Evolutionary conservation across 2,329 filamentous ascomycete species (phyloP).

Genomic region (Aspergillus chevalieri): DNA sequence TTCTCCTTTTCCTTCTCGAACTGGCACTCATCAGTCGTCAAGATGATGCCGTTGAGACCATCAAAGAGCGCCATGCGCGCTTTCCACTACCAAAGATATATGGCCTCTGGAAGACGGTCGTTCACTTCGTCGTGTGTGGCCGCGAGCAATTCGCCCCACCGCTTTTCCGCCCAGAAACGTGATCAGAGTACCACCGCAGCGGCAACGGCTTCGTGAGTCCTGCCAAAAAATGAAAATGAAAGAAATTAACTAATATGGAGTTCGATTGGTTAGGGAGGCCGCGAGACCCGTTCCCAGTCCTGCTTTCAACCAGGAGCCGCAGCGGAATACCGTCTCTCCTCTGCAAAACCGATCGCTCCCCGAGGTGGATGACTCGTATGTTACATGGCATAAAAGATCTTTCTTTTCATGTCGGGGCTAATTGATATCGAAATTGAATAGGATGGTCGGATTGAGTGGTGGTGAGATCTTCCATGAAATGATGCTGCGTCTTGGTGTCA

Average conservation of each 20-base stretch:
- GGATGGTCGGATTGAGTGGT: slow-evolving; percentile 89
- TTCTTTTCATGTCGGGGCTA: neutral
- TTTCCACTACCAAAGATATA: slow-evolving; percentile 37
- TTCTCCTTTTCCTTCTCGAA: slow-evolving; percentile 23
- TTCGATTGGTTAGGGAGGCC: slow-evolving; percentile 22
- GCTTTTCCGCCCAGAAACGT: slow-evolving; percentile 39
- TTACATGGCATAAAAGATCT: slow-evolving; percentile 12
- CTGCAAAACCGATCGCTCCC: slow-evolving; percentile 55
- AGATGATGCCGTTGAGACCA: slow-evolving; percentile 48
- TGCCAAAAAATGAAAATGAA: neutral
- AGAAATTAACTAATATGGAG: slow-evolving; percentile 7
- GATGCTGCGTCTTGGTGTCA: slow-evolving; percentile 89
- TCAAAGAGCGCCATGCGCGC: slow-evolving; percentile 45
- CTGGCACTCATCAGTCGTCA: slow-evolving; percentile 29
- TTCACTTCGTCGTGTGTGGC: slow-evolving; percentile 41
- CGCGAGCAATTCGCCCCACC: slow-evolving; percentile 42
- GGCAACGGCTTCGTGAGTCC: slow-evolving; percentile 51
- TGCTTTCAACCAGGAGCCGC: slow-evolving; percentile 49
- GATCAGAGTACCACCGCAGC: slow-evolving; percentile 42
- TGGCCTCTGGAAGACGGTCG: slow-evolving; percentile 30
- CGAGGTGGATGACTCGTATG: slow-evolving; percentile 77
- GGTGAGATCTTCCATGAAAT: slow-evolving; percentile 99
- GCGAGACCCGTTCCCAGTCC: slow-evolving; percentile 58
- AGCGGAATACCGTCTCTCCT: slow-evolving; percentile 61
- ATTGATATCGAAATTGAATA: slow-evolving; percentile 26